Evolutionary conservation across 305 asterid genomes (phyloP).

Genomic region (Fraxinus platypoda): DNA sequence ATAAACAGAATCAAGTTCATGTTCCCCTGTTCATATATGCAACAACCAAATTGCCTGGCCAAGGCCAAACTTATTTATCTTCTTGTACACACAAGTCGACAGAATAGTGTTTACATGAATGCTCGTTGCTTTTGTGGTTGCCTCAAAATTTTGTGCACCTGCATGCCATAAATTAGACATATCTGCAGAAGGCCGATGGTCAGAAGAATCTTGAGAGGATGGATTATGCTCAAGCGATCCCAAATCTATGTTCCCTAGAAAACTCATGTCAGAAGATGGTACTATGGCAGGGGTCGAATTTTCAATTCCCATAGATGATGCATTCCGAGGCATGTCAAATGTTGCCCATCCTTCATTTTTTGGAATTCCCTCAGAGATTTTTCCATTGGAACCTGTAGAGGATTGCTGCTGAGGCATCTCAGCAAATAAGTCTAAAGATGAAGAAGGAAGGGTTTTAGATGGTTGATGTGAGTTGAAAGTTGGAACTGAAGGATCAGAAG

Average conservation of each 20-base stretch:
- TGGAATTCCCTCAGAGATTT: slow-evolving; percentile 35
- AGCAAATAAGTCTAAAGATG: slow-evolving; percentile 48
- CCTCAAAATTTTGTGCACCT: slow-evolving; percentile 25
- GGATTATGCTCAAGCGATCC: slow-evolving; percentile 41
- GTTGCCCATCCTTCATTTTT: slow-evolving; percentile 83
- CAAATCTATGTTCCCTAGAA: slow-evolving; percentile 33
- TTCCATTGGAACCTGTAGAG: slow-evolving; percentile 37
- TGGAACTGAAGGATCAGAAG: slow-evolving; percentile 40
- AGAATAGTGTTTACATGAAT: slow-evolving; percentile 37
- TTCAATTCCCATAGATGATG: slow-evolving; percentile 31
- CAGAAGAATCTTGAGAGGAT: slow-evolving; percentile 33
- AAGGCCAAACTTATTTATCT: neutral
- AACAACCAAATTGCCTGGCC: slow-evolving; percentile 6
- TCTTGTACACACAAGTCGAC: neutral
- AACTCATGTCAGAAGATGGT: slow-evolving; percentile 47
- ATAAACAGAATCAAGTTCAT: slow-evolving; percentile 14
- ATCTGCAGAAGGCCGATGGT: slow-evolving; percentile 33
- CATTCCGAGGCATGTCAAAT: slow-evolving; percentile 61
- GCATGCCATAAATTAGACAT: slow-evolving; percentile 35
- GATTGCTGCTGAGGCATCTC: slow-evolving; percentile 40
- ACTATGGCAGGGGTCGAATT: slow-evolving; percentile 28
- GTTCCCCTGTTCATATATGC: neutral
- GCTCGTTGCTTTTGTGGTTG: slow-evolving; percentile 26
- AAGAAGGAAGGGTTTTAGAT: slow-evolving; percentile 33
- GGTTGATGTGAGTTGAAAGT: slow-evolving; percentile 39